Conservation (phyloP, 148 eudicot species). For the Chenopodium album region DNA sequence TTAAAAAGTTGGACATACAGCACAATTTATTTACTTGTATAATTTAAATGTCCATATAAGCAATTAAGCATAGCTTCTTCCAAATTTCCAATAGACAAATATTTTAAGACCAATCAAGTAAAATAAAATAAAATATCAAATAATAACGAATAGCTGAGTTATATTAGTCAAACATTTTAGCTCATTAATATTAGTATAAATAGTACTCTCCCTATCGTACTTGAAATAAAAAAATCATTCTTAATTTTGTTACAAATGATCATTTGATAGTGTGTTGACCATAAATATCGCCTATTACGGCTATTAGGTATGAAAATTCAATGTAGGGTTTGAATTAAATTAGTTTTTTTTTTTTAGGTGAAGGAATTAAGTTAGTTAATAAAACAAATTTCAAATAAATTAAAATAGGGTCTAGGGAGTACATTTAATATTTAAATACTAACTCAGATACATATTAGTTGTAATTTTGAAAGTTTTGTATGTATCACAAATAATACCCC, state of each 20-base stretch:
- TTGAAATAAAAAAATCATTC: too few relatives aligned
- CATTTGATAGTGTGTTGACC: background rate
- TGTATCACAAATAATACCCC: too few relatives aligned
- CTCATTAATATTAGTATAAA: background rate
- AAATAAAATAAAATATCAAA: background rate
- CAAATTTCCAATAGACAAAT: background rate
- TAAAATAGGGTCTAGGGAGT: too few relatives aligned
- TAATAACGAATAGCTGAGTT: background rate
- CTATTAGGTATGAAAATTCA: background rate
- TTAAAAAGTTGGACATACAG: background rate
- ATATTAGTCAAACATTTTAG: background rate
- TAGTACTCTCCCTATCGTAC: too few relatives aligned
- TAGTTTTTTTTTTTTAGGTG: background rate
- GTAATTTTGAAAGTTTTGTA: too few relatives aligned
- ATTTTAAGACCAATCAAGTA: background rate
- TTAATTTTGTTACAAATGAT: background rate
- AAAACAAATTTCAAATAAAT: too few relatives aligned
- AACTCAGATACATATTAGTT: too few relatives aligned
- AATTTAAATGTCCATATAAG: too few relatives aligned
- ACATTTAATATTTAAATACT: too few relatives aligned
- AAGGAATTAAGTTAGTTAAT: background rate
- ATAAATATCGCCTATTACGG: too few relatives aligned
- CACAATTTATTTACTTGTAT: too few relatives aligned
- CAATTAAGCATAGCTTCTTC: background rate
- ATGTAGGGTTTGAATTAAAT: too few relatives aligned